Base-by-base conservation (phyloP, 1,139 yeast genomes). In the Suhomyces terraborum region DNA sequence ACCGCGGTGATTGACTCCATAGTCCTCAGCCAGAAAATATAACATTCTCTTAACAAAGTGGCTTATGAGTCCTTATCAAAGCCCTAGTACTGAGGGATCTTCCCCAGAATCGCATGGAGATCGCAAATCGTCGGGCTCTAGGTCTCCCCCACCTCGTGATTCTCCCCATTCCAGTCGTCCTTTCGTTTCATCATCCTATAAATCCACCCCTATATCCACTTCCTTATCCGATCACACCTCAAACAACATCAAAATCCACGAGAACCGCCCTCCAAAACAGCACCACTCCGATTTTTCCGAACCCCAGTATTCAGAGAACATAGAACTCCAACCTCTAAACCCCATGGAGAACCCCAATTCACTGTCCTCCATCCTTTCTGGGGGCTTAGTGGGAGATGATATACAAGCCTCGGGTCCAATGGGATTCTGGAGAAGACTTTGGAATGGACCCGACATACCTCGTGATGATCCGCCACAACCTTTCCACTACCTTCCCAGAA, bases 361-460 rank as follows among this genome's bases (percentile, higher is more conserved):
- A 4, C 18, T n/a, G 19, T 8, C 24, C 10, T 6, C n/a, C 3
- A 12, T n/a, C 13, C 25, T 4, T 10, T 13, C 19, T 9, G 34
- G 13, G 13, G 35, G 9, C 9, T 13, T n/a, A 8, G 20, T 4
- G n/a, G 13, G 16, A 2, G 13, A 7, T 18, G 20, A 13, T 20
- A 10, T 8, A 4, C 12, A 12, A n/a, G n/a, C n/a, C n/a, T n/a
- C n/a, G 16, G 28, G 14, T n/a, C n/a, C 32, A n/a, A n/a, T 19
- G 25, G 25, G 28, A 9, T 21, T 27, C 12, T 27, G 30, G 32
- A 4, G n/a, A 19, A 21, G 30, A 5, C 25, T 19, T 3, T 77
- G 84, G 82, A 38, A 64, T 13, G 88, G 88, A 0, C 88, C 88
- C 0, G 54, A 44, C 2, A 50, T 53, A 3, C 75, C 80, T 1